Evolutionary conservation across 2,329 filamentous ascomycete species (phyloP), one percentile per base, ranked within the genome.

Genomic region (Alternaria triticina): DNA sequence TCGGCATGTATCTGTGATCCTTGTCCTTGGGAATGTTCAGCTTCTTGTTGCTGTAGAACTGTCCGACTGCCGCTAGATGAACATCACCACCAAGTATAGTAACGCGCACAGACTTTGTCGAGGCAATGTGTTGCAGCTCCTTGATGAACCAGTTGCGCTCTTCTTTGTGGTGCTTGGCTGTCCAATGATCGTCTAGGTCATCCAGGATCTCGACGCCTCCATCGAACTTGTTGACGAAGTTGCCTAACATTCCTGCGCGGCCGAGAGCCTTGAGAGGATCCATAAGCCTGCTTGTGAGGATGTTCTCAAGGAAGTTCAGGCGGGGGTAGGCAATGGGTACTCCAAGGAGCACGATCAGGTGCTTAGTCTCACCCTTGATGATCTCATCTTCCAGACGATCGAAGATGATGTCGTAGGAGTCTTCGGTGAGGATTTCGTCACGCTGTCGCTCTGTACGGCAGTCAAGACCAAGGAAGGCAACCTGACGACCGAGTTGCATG

Each of bases 101-200:
- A 55, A 99, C 86, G 46, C 96, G 91, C 54, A 97, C 88, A 13
- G 93, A 97, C 78, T 97, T 97, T 77, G 96, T 93, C 22, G 93
- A 93, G 9, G 96, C 94, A 62, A 99, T 85, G 73, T 97, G 93
- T 80, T 99, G 96, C 25, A 99, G 83, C 73, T 97, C 94, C 76
- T 96, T 91, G 44, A 99, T 88, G 66, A 98, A 86, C 79, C 92
- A 91, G 66, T 90, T 92, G 54, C 96, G 89, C 81, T 99, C 96
- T 25, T 89, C 86, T 78, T 98, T 99, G 83, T 98, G 94, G 75
- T 94, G 92, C 77, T 93, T 97, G 40, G 95, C 93, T 1, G 95
- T 97, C 96, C 96, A 99, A 77, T 99, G 95, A 79, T 98, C 96
- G 76, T 97, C 95, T 10, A 97, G 83, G 72, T 97, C 94, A 76